A percentile compares a stretch with the other conserved stretches of the same genome.
Conservation (phyloP, 306 rosid species). For the Prunus davidiana region DNA sequence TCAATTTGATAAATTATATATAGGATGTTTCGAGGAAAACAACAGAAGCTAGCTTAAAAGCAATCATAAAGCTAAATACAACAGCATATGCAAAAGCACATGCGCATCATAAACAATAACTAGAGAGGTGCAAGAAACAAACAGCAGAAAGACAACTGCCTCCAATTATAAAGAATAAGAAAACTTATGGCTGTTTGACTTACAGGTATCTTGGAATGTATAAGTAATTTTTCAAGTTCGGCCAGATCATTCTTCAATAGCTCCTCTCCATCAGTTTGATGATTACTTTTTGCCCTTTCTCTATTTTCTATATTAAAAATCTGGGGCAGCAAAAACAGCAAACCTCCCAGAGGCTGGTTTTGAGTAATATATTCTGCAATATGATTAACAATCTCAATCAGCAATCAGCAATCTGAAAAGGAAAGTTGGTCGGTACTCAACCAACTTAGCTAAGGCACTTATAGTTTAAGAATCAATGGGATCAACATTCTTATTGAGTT, state of each 20-base stretch:
- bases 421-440: background rate
- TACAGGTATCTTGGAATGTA: conserved; percentile 81
- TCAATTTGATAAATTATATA: background rate
- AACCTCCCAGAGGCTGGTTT: conserved; percentile 83
- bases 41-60: background rate
- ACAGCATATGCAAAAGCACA: background rate
- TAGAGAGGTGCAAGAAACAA: conserved; percentile 13
- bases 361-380: conserved; percentile 79
- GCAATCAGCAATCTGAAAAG: background rate
- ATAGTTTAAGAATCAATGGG: background rate
- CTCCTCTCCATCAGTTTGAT: conserved; percentile 38
- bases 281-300: conserved; percentile 32
- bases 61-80: background rate
- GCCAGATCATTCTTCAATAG: conserved; percentile 42
- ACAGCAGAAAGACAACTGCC: background rate
- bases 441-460: background rate
- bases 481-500: background rate
- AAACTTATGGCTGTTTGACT: conserved; percentile 38
- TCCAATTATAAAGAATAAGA: background rate
- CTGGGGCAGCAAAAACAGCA: conserved; percentile 81
- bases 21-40: background rate
- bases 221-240: conserved; percentile 80
- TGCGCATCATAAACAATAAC: background rate
- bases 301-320: conserved; percentile 47
- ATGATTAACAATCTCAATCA: conserved; percentile 17